A percentile compares a stretch with the other conserved stretches of the same genome.
Evolutionary conservation across 2,329 filamentous ascomycete genomes (phyloP).

Genomic region (Echinosphaeria canescens): DNA sequence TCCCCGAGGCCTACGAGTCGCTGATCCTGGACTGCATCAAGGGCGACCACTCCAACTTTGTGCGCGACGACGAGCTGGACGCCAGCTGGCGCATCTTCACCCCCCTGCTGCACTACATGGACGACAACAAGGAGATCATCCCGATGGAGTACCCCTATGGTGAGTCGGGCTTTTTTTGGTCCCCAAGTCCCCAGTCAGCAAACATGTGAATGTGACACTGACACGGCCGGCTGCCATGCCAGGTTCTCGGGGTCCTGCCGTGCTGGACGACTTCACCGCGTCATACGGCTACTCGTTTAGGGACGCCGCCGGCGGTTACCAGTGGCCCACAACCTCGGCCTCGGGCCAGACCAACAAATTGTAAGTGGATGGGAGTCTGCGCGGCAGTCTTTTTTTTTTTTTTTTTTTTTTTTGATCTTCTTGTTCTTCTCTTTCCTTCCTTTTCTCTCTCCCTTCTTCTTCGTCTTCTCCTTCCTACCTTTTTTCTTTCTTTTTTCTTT

Average conservation of each 20-base stretch:
- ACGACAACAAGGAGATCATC: conserved; percentile 98
- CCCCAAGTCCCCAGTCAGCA: neutral
- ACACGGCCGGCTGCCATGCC: conserved; percentile 7
- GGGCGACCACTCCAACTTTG: conserved; percentile 99
- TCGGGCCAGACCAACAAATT: conserved; percentile 51
- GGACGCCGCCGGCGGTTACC: conserved; percentile 85
- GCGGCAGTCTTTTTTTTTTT: no score
- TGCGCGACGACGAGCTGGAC: conserved; percentile 89
- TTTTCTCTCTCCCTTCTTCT: no score
- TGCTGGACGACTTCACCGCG: conserved; percentile 93
- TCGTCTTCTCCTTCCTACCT: no score
- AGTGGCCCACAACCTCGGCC: conserved; percentile 69
- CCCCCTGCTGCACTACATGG: conserved; percentile 89
- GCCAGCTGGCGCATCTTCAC: conserved; percentile 98
- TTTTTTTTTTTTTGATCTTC: no score
- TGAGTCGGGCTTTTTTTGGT: conserved; percentile 27
- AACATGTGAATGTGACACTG: no score
- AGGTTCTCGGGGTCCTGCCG: conserved; percentile 93
- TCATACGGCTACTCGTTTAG: conserved; percentile 99
- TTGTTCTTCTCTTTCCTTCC: no score
- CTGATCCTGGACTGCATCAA: conserved; percentile 94
- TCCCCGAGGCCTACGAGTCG: conserved; percentile 96
- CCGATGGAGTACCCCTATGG: conserved; percentile 99
- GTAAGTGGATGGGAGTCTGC: no score
- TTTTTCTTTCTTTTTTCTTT: no score